phyloP scores from a whole-genome alignment of 83 land plant species.

The Larix sibirica region DNA sequence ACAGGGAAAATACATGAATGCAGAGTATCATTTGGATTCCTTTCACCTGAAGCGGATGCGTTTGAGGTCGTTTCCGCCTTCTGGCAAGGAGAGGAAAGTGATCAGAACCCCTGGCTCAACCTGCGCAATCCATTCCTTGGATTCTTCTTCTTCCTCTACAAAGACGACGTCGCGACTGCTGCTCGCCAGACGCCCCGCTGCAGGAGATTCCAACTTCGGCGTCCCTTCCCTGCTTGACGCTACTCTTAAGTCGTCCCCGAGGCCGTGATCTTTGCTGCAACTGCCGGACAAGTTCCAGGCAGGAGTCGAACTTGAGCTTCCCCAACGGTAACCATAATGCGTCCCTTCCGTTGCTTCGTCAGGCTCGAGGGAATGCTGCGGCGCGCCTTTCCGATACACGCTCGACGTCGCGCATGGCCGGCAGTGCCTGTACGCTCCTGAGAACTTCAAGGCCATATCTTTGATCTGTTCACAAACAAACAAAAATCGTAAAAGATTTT shows the following conservation, averaged over 20 bases:
- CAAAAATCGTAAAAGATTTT: neutral
- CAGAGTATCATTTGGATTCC: too few species aligned
- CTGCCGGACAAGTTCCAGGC: slow-evolving; percentile 28
- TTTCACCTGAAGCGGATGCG: slow-evolving; percentile 93
- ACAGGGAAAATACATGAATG: too few species aligned
- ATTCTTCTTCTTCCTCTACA: slow-evolving; percentile 48
- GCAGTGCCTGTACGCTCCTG: slow-evolving; percentile 51
- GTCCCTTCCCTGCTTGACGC: slow-evolving; percentile 14
- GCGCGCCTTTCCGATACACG: slow-evolving; percentile 20
- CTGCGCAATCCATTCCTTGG: slow-evolving; percentile 96
- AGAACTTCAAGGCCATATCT: slow-evolving; percentile 56
- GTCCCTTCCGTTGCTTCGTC: slow-evolving; percentile 19
- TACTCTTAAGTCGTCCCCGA: neutral
- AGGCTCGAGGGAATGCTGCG: slow-evolving; percentile 20
- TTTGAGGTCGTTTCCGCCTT: slow-evolving; percentile 91
- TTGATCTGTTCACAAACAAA: slow-evolving; percentile 36
- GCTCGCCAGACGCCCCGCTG: slow-evolving; percentile 19
- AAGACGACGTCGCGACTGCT: slow-evolving; percentile 17
- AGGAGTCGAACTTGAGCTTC: slow-evolving; percentile 36
- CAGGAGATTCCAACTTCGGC: slow-evolving; percentile 20
- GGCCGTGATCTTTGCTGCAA: slow-evolving; percentile 13
- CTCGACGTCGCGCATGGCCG: slow-evolving; percentile 28
- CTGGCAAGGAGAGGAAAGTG: slow-evolving; percentile 82
- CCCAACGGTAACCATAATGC: slow-evolving; percentile 9
- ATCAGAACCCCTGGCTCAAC: slow-evolving; percentile 99